Percentiles rank a stretch among this genome's conserved stretches.
These are phyloP conservation scores for Malus orientalis DNA, from an alignment of 306 rosid genomes.

Conservation along the genomic window DNA sequence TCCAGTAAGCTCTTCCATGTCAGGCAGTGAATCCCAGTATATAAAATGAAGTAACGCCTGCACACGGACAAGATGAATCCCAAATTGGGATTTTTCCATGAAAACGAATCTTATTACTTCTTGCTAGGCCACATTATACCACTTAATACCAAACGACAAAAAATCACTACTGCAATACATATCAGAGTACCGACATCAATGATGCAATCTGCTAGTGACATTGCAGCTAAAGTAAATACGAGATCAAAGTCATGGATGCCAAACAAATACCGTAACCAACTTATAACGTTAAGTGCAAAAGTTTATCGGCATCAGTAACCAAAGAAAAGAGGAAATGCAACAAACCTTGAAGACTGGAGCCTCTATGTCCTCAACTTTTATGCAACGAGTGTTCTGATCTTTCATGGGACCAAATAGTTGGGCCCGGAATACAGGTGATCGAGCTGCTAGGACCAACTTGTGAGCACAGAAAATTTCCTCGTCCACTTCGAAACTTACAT, in stretches of 20 bases:
- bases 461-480: conserved; percentile 65
- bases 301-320: background rate
- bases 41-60: conserved; percentile 77
- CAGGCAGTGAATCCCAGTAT: conserved; percentile 76
- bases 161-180: background rate
- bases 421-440: conserved; percentile 85
- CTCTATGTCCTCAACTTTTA: conserved; percentile 74
- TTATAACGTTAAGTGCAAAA: background rate
- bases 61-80: conserved; percentile 15
- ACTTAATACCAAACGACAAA: background rate
- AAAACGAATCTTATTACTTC: background rate
- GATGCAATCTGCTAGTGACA: background rate
- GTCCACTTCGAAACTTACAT: conserved; percentile 63
- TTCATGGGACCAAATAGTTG: conserved; percentile 90
- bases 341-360: conserved; percentile 78
- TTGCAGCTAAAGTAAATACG: background rate
- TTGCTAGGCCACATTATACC: background rate
- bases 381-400: conserved; percentile 56
- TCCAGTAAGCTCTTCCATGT: conserved; percentile 65
- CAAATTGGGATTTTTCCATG: background rate
- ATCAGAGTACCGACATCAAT: background rate
- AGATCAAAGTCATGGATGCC: background rate
- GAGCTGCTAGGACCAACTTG: conserved; percentile 75
- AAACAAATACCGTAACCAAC: background rate
- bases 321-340: background rate